A percentile compares a stretch with the other conserved stretches of the same genome.
Conservation (phyloP, 805 yeast genomes). For the Wickerhamia fluorescens region DNA sequence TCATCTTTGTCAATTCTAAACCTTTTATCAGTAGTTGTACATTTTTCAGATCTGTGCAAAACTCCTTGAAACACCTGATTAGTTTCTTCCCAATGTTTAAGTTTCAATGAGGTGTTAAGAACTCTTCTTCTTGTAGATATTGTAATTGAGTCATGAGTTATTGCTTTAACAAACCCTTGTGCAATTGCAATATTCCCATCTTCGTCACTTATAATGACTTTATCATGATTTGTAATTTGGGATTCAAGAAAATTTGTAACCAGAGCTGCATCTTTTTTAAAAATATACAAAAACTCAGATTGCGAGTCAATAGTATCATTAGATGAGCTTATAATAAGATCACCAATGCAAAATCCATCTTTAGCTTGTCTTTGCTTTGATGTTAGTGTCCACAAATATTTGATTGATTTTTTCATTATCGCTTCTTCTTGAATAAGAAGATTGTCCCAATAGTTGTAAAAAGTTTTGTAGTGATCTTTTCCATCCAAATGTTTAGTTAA, state of each 20-base stretch:
- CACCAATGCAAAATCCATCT: conserved; percentile 54
- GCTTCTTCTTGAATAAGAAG: conserved; percentile 71
- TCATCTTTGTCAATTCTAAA: conserved; percentile 81
- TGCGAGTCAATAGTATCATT: conserved; percentile 16
- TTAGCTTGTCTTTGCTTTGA: conserved; percentile 51
- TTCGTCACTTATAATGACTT: conserved; percentile 73
- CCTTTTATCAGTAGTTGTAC: conserved; percentile 6
- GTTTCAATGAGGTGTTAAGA: conserved; percentile 31
- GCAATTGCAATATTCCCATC: conserved; percentile 69
- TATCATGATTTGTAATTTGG: conserved; percentile 53
- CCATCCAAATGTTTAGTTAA: conserved; percentile 45
- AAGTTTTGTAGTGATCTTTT: conserved; percentile 38
- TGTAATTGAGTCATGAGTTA: conserved; percentile 37
- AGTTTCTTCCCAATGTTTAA: conserved; percentile 34
- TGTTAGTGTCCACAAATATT: conserved; percentile 64
- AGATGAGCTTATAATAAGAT: conserved; percentile 34
- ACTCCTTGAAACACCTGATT: conserved; percentile 50
- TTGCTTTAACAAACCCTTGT: conserved; percentile 46
- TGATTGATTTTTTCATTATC: conserved; percentile 41
- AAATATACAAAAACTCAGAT: conserved; percentile 38
- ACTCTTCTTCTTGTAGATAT: conserved; percentile 52
- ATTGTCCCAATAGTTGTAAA: conserved; percentile 67
- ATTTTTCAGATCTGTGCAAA: conserved; percentile 10
- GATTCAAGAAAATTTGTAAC: conserved; percentile 13
- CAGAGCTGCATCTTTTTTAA: conserved; percentile 26